These are phyloP conservation scores for Coemansia sp. DNA, from an alignment of 192 early-diverging fungal species.

Conservation along the genomic window DNA sequence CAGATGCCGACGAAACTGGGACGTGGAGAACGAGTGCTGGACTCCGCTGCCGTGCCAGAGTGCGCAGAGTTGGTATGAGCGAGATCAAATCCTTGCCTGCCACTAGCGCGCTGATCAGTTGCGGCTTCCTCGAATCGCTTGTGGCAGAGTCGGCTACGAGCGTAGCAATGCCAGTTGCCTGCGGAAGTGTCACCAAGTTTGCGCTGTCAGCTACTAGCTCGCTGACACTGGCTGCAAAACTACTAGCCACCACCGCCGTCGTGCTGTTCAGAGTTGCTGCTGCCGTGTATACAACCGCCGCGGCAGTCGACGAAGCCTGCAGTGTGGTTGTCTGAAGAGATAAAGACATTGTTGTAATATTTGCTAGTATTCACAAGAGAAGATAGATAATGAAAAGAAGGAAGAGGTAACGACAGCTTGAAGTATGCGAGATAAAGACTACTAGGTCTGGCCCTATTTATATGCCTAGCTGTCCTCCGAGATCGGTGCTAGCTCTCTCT, in stretches of 20 bases:
- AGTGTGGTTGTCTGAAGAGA: conserved; percentile 14
- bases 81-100: conserved; percentile 17
- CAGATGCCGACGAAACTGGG: conserved; percentile 18
- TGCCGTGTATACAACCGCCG: conserved; percentile 36
- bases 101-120: conserved; percentile 16
- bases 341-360: not conserved
- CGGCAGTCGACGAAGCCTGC: conserved; percentile 22
- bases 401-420: not conserved
- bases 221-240: not conserved
- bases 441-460: not conserved
- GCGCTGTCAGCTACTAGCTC: conserved; percentile 17
- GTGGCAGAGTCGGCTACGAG: not conserved
- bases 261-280: conserved; percentile 18
- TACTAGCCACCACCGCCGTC: conserved; percentile 10
- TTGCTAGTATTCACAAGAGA: conserved; percentile 1
- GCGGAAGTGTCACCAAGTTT: conserved; percentile 14
- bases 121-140: not conserved
- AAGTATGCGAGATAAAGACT: not conserved
- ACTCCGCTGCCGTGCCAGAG: conserved; percentile 20
- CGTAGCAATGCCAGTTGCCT: conserved; percentile 21
- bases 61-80: conserved; percentile 47
- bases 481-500: not conserved
- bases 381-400: not conserved
- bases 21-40: conserved; percentile 37
- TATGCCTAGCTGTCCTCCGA: not conserved